These are phyloP conservation scores for Sporothrix dimorphospora DNA, from an alignment of 2,329 filamentous ascomycete genomes.

Conservation along the genomic window DNA sequence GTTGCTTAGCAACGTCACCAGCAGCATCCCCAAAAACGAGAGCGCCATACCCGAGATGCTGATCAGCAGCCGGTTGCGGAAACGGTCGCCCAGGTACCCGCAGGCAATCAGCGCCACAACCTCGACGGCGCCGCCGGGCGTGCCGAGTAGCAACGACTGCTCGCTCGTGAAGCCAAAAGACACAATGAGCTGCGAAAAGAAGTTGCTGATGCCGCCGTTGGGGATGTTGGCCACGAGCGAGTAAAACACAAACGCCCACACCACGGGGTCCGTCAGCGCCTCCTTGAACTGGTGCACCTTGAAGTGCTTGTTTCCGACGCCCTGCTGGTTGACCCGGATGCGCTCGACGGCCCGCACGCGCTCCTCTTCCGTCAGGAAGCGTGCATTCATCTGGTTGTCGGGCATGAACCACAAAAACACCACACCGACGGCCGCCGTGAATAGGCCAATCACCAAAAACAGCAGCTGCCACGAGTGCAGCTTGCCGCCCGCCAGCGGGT, in stretches of 20 bases:
- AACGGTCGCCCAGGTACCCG: slow-evolving; percentile 58
- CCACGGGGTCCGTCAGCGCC: slow-evolving; percentile 44
- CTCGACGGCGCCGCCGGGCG: slow-evolving; percentile 67
- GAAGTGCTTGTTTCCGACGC: slow-evolving; percentile 69
- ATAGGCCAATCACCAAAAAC: slow-evolving; percentile 57
- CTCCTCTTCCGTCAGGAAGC: slow-evolving; percentile 60
- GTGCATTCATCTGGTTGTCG: slow-evolving; percentile 46
- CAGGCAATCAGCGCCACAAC: slow-evolving; percentile 37
- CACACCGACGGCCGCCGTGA: slow-evolving; percentile 53
- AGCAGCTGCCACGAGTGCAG: slow-evolving; percentile 66
- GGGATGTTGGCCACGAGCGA: slow-evolving; percentile 44
- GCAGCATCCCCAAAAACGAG: slow-evolving; percentile 62
- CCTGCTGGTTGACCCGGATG: slow-evolving; percentile 66
- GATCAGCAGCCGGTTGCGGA: slow-evolving; percentile 55
- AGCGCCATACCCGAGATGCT: slow-evolving; percentile 40
- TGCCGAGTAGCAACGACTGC: slow-evolving; percentile 66
- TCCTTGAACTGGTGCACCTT: slow-evolving; percentile 62
- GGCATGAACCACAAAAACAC: slow-evolving; percentile 55
- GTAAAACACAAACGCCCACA: slow-evolving; percentile 45
- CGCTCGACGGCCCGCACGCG: slow-evolving; percentile 56
- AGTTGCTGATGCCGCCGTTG: slow-evolving; percentile 43
- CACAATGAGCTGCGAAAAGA: slow-evolving; percentile 49
- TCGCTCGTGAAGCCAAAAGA: slow-evolving; percentile 66
- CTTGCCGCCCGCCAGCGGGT: slow-evolving; percentile 37
- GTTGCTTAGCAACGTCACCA: slow-evolving; percentile 66